Base-by-base conservation (phyloP, 2,329 filamentous ascomycete genomes). In the Ceratocystis harringtonii region DNA sequence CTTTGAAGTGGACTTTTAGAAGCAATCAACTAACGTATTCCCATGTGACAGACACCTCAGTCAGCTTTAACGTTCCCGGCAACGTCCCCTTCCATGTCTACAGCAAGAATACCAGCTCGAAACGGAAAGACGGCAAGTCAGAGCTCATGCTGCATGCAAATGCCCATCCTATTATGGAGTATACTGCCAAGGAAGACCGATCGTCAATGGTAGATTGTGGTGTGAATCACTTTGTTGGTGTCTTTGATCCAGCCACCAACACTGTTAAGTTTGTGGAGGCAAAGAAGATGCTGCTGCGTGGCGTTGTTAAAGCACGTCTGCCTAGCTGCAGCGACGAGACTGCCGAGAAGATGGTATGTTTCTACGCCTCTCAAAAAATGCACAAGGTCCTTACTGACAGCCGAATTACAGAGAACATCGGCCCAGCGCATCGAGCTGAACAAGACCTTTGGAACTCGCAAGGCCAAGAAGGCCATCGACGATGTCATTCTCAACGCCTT, bases 381-480 rank as follows among this genome's bases (percentile, higher is more conserved):
- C 22, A 28, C 25, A 28, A 28, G 10, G 10, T 48, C 5, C 6
- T 25, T 3, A 41, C 15, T 69, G 45, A 69, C 72, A 69, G 73
- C 72, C 48, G 25, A 10, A 41, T 12, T 45, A 67, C 70, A 86
- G 83, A 81, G 77, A 57, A 81, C 81, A 71, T 76, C 81, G 70
- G 82, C 86, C 32, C 81, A 82, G 72, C 83, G 83, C 70, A 86
- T 84, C 70, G 83, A 86, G 1, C 83, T 95, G 12, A 88, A 88
- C 50, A 81, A 88, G 70, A 84, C 87, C 41, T 95, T 95, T 71
- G 90, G 90, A 73, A 92, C 89, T 30, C 91, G 89, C 78, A 92
- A 92, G 76, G 87, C 89, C 25, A 88, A 86, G 79, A 92, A 92
- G 76, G 87, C 84, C 0, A 84, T 94, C 70, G 79, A 81, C 32